These are phyloP conservation scores for Pseudogymnoascus destructans DNA, from an alignment of 2,329 filamentous ascomycete genomes.

Conservation along the genomic window DNA sequence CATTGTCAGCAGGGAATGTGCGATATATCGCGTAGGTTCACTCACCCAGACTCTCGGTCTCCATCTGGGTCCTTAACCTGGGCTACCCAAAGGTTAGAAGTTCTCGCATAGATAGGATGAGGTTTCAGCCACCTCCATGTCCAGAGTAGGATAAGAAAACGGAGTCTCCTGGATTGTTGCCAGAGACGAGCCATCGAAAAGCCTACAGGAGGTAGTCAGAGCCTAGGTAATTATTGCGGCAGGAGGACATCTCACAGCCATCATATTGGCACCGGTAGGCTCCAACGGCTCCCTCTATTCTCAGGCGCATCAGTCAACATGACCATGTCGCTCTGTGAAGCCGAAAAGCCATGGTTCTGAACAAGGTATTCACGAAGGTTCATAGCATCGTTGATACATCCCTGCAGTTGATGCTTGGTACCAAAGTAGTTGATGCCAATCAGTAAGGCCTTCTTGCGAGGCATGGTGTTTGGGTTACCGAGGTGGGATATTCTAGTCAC, in stretches of 20 bases:
- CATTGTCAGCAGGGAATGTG: neutral
- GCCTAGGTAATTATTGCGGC: neutral
- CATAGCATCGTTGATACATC: slow-evolving; percentile 24
- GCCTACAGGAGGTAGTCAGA: slow-evolving; percentile 24
- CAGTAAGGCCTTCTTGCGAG: too few species aligned
- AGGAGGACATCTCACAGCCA: slow-evolving; percentile 21
- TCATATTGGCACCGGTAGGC: slow-evolving; percentile 27
- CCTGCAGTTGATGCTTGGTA: neutral
- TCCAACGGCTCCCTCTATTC: slow-evolving; percentile 27
- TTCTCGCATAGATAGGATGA: neutral
- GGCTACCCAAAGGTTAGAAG: slow-evolving; percentile 3
- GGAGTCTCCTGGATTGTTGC: slow-evolving; percentile 35
- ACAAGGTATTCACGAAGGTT: slow-evolving; percentile 28
- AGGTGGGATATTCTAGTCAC: too few species aligned
- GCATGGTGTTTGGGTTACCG: too few species aligned
- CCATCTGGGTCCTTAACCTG: slow-evolving; percentile 35
- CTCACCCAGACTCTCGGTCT: slow-evolving; percentile 25
- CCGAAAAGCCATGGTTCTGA: slow-evolving; percentile 26
- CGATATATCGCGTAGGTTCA: neutral
- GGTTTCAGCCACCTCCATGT: slow-evolving; percentile 34
- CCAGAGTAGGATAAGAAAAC: slow-evolving; percentile 47
- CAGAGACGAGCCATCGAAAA: slow-evolving; percentile 42
- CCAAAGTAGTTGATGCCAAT: too few species aligned
- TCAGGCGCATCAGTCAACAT: slow-evolving; percentile 26
- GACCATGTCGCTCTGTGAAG: slow-evolving; percentile 25